phyloP scores from a whole-genome alignment of 805 yeast species.

The Cyberlindnera samutprakarnensis region DNA sequence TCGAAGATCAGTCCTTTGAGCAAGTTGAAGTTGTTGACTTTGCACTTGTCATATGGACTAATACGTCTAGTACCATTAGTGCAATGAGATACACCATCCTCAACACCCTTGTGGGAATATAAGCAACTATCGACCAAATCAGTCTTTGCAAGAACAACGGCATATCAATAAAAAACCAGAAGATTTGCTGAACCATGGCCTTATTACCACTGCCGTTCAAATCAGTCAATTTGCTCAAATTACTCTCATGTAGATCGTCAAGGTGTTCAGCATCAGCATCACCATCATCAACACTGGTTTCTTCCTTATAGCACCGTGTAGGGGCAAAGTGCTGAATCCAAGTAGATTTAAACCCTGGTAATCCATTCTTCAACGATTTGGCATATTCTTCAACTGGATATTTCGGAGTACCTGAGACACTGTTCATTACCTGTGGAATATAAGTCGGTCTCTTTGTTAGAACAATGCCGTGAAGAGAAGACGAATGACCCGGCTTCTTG shows the following conservation, averaged over 20 bases:
- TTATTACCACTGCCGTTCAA: constrained; percentile 2
- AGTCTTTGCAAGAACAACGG: constrained; percentile 7
- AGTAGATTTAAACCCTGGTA: no score
- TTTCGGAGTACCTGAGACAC: no score
- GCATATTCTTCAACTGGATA: constrained; percentile 3
- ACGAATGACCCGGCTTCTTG: neutral
- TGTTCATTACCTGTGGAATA: no score
- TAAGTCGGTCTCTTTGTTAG: constrained; percentile 1
- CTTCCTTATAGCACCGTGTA: no score
- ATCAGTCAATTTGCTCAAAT: constrained; percentile 5
- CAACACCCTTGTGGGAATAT: constrained; percentile 10
- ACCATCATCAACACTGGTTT: no score
- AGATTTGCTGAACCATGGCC: constrained; percentile 1
- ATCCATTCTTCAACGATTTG: no score
- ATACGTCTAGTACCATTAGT: constrained; percentile 7
- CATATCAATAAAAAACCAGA: constrained; percentile 3
- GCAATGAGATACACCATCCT: constrained; percentile 5
- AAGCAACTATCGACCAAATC: constrained; percentile 10
- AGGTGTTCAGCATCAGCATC: neutral
- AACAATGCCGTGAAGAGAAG: neutral
- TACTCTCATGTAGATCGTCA: constrained; percentile 4
- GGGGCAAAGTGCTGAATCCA: no score
- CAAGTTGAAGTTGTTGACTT: constrained; percentile 4
- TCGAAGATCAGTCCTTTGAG: no score
- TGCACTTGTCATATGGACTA: constrained; percentile 6